Evolutionary conservation across 192 early-diverging fungal species (phyloP).

Genomic region (Podila minutissima): DNA sequence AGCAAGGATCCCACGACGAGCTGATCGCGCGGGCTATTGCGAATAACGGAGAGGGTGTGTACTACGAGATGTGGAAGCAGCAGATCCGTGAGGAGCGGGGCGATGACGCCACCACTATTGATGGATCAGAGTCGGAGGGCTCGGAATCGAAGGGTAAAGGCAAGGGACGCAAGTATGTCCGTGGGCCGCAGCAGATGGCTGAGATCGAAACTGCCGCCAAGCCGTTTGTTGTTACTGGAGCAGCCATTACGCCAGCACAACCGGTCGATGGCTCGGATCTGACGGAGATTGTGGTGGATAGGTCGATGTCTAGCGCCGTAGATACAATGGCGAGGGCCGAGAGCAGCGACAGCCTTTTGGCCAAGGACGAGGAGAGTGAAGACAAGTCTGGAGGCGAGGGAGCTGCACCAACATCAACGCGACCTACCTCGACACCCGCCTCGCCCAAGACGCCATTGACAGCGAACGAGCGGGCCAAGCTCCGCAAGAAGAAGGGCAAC

Average conservation of each 20-base stretch:
- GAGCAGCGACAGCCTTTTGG: not conserved
- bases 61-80: constrained; percentile 93
- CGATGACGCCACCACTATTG: constrained; percentile 22
- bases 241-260: not conserved
- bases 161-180: constrained; percentile 23
- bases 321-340: not conserved
- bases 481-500: constrained; percentile 40
- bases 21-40: constrained; percentile 63
- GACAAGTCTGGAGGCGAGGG: not conserved
- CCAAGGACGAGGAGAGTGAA: not conserved
- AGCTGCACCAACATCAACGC: not conserved
- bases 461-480: not conserved
- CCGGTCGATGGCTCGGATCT: constrained; percentile 14
- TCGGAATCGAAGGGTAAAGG: constrained; percentile 14
- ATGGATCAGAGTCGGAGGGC: constrained; percentile 22
- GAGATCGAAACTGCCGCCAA: not conserved
- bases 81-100: constrained; percentile 75
- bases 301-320: not conserved
- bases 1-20: constrained; percentile 85
- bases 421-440: not conserved
- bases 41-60: constrained; percentile 64
- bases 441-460: constrained; percentile 16
- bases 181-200: not conserved
- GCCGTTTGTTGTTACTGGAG: not conserved
- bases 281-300: constrained; percentile 9